Evolutionary conservation across 1,139 yeast species (phyloP), one percentile per base, ranked within the genome.

Genomic region (Protomyces lactucae-debilis): DNA sequence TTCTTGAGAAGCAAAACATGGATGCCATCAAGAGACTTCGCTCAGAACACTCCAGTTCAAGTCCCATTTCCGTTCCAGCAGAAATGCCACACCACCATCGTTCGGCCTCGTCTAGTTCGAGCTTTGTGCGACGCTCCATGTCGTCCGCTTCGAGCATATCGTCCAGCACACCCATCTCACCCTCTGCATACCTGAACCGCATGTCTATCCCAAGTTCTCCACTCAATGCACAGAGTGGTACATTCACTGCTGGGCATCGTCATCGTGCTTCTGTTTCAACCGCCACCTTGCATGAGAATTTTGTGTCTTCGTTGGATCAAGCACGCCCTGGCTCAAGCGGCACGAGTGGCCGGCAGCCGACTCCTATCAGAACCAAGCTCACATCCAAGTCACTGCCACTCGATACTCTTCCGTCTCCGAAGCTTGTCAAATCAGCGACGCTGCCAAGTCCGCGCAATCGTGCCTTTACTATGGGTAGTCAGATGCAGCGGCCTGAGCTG

Each of bases 1-100:
- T 95, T 3, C 79, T 95, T 68, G 99, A 93, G 71, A 88, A 88
- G 72, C 98, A 97, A 18, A 95, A 95, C 72, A 90, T 89, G 73
- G 98, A 92, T 75, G 92, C 89, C 16, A 89, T 95, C 67, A 88
- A 88, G 72, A 78, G 96, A 68, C 81, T 95, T 71, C 88, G 90
- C 72, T 85, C 81, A 55, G 98, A 93, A 73, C 96, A 89, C 75
- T 70, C 85, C 40, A 54, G 28, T n/a, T 14, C 53, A 3, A 59
- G 53, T 21, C 52, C 59, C 9, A 46, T 54, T 8, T 10, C 32
- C 9, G 25, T 48, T 4, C 57, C 67, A 9, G 16, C 36, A 28
- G 63, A 64, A 35, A 16, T 21, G n/a, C 37, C 43, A 14, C 55
- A 46, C 28, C 60, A 63, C 12, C 64, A 70, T 10, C 57, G 74